Percentiles rank a stretch among this genome's conserved stretches.
Evolutionary conservation across 1,284 basidiomycete species (phyloP).

Genomic region (Cryptococcus amylolentus): DNA sequence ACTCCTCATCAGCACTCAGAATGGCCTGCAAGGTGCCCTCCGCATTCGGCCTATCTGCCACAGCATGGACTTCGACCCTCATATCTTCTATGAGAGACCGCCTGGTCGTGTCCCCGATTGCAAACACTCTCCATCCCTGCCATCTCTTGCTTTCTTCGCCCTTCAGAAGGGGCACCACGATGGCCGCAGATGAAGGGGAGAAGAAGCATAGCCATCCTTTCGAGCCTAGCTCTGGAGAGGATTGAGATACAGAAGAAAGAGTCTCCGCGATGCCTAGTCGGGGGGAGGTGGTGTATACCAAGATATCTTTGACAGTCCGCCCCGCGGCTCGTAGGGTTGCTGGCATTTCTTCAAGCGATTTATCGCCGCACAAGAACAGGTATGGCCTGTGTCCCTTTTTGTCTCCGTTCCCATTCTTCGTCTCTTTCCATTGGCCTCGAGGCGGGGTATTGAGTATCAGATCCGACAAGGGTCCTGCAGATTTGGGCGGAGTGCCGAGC

Average conservation of each 20-base stretch:
- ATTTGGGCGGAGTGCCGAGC: constrained; percentile 7
- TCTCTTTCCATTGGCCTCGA: not conserved
- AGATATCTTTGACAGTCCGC: constrained; percentile 15
- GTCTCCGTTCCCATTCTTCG: not conserved
- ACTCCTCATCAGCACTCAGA: not conserved
- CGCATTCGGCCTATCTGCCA: constrained; percentile 38
- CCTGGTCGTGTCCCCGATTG: constrained; percentile 44
- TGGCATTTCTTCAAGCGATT: constrained; percentile 33
- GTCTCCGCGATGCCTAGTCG: constrained; percentile 4
- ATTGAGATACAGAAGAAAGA: no score
- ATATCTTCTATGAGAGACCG: constrained; percentile 17
- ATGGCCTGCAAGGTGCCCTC: constrained; percentile 27
- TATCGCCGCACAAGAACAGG: constrained; percentile 41
- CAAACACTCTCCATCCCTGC: constrained; percentile 20
- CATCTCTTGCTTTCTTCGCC: not conserved
- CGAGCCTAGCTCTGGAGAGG: no score
- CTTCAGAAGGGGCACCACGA: constrained; percentile 25
- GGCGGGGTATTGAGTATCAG: constrained; percentile 19
- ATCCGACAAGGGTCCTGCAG: constrained; percentile 15
- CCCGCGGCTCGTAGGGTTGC: constrained; percentile 18
- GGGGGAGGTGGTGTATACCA: constrained; percentile 25
- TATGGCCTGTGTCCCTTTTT: constrained; percentile 17
- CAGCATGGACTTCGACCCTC: constrained; percentile 29
- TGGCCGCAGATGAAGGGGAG: constrained; percentile 38
- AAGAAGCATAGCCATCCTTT: constrained; percentile 42